Evolutionary conservation across 768 basidiomycete genomes (phyloP), one percentile per base, ranked within the genome.

Genomic region (Rhizopogon roseolus): DNA sequence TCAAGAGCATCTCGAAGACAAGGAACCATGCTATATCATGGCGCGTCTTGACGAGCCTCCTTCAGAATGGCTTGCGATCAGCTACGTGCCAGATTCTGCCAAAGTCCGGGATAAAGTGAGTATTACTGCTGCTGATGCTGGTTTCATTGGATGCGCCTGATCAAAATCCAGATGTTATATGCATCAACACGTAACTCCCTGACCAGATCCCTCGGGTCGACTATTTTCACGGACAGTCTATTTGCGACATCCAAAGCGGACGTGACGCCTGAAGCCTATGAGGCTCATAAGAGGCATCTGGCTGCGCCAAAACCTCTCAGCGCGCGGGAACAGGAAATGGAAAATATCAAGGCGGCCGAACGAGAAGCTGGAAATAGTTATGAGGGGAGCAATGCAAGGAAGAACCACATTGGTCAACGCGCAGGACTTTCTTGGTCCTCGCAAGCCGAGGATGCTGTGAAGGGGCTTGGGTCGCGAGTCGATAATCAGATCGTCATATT

Each of bases 231-330:
- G 3, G 85, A 89, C 65, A 77, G 79, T 37, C 71, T 94, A n/a
- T 91, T 89, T 63, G 91, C 91, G 1, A 91, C 88, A 0, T 77
- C 80, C 50, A 88, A 84, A 65, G 72, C 70, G 11, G 86, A 91
- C 59, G 61, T 88, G 50, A 84, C 82, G 4, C 72, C 83, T 1
- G 79, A 80, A 44, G 83, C 88, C 0, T 94, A 96, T 61, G 77
- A 79, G 19, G 79, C 82, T 32, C 93, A 96, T 64, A 76, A 80
- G 54, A 79, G 75, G 14, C 89, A 93, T 63, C 67, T 81, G 46
- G 73, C 80, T 32, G 89, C 92, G 0, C 89, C 92, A 2, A 79
- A 90, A 57, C 96, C 94, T 1, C 76, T 97, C 61, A 92, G 86
- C 38, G 79, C 81, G 0, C 79, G 86, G 32, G 95, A 98, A 69